Base-by-base conservation (phyloP, 352 stramenopile species). In the Phytophthora idaei region DNA sequence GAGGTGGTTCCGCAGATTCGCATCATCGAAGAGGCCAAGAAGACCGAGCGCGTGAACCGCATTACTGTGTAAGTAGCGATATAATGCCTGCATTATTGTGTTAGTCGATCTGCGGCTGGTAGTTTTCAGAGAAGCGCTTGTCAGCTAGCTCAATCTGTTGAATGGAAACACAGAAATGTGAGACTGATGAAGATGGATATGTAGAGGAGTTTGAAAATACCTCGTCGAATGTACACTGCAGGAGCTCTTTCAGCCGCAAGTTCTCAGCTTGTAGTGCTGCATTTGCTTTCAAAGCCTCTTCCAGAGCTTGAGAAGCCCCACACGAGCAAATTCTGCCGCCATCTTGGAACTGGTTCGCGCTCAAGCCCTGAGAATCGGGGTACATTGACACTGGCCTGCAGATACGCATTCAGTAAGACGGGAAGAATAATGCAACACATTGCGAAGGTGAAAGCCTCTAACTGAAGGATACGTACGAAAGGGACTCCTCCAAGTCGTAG, bases 11-110 rank as follows among this genome's bases (percentile, higher is more conserved):
- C 74, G 39, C 82, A 90, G 67, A 93, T 93, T 51, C 77, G 81
- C 37, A 93, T 93, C 55, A 68, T 93, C 29, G 85, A 93, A 58
- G 59, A 89, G 6, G 81, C 85, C 28, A 90, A 90, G 59, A 80
- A 82, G 60, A 81, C 70, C 2, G 72, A 87, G 59, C 73, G 80
- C 31, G 64, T 82, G 51, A 77, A 79, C 64, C 68, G 64, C 51
- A 67, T 79, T 37, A 48, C 49, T n/a, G 50, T 69, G 48, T 76
- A 69, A 50, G 64, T 28, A 25, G 21, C 14, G 37, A 15, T 53
- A 9, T 4, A 11, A 17, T 42, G 14, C 28, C 11, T 49, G 45
- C 41, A 58, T 66, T 46, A 11, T 50, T 50, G 47, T 39, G 31
- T 4, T 52, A 57, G 37, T 69, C 54, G 32, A 54, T 44, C 9